Conservation (phyloP, 352 stramenopile species). For the Phytophthora tentaculata region DNA sequence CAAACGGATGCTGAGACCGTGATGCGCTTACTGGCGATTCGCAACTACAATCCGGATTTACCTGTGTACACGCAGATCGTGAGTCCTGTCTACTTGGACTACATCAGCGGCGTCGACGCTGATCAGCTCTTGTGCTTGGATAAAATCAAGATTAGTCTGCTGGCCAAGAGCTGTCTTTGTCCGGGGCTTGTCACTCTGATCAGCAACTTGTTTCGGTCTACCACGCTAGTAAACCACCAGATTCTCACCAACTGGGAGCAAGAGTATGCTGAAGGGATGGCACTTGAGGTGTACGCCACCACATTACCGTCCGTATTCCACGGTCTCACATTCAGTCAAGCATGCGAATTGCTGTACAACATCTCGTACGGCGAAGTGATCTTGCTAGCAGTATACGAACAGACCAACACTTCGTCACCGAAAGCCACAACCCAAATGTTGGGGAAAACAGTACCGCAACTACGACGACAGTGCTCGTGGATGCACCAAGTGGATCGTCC, state of each 20-base stretch:
- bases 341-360: conserved; percentile 58
- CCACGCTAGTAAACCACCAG: conserved; percentile 33
- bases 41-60: conserved; percentile 64
- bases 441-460: conserved; percentile 6
- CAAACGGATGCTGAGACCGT: conserved; percentile 63
- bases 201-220: conserved; percentile 68
- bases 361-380: conserved; percentile 68
- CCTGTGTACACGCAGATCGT: conserved; percentile 71
- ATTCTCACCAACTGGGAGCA: conserved; percentile 45
- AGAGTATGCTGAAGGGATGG: conserved; percentile 60
- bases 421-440: not conserved
- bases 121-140: conserved; percentile 67
- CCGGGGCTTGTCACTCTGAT: conserved; percentile 65
- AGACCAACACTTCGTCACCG: conserved; percentile 1
- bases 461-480: conserved; percentile 29
- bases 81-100: conserved; percentile 57
- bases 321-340: conserved; percentile 61
- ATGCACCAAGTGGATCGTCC: conserved; percentile 21
- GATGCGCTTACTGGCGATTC: conserved; percentile 62
- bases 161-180: conserved; percentile 71
- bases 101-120: conserved; percentile 62
- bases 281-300: conserved; percentile 68
- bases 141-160: conserved; percentile 67
- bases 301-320: conserved; percentile 48
- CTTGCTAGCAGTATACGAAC: conserved; percentile 54